phyloP scores from a whole-genome alignment of 2,329 filamentous ascomycete genomes.

The Talaromyces sp. region DNA sequence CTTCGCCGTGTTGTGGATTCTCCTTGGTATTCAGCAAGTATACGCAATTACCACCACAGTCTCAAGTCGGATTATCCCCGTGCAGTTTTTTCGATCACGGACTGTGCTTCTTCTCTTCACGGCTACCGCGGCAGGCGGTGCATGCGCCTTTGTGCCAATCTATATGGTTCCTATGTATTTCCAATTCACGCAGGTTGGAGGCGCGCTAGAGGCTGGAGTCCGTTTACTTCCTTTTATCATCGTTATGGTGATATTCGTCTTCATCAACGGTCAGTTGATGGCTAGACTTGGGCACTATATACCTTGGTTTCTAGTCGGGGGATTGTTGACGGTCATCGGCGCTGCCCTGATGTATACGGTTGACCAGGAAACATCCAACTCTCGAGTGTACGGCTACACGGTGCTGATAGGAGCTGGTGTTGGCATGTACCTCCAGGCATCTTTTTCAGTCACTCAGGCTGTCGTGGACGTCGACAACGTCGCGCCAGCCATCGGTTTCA shows the following conservation, averaged over 20 bases:
- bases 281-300: slow-evolving; percentile 22
- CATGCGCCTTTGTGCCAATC: slow-evolving; percentile 36
- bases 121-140: slow-evolving; percentile 35
- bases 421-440: slow-evolving; percentile 21
- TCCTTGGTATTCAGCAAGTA: slow-evolving; percentile 48
- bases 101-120: slow-evolving; percentile 44
- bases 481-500: slow-evolving; percentile 3
- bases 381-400: slow-evolving; percentile 26
- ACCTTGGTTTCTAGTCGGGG: slow-evolving; percentile 27
- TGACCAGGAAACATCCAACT: slow-evolving; percentile 17
- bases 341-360: slow-evolving; percentile 23
- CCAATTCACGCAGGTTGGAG: slow-evolving; percentile 48
- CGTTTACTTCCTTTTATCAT: slow-evolving; percentile 27
- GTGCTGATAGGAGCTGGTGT: slow-evolving; percentile 25
- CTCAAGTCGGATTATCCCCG: slow-evolving; percentile 48
- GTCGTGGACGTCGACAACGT: slow-evolving; percentile 8
- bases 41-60: slow-evolving; percentile 41
- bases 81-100: slow-evolving; percentile 40
- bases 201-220: slow-evolving; percentile 26
- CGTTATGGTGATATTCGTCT: slow-evolving; percentile 18
- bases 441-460: slow-evolving; percentile 22
- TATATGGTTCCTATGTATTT: slow-evolving; percentile 56
- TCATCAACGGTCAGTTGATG: slow-evolving; percentile 22
- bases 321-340: slow-evolving; percentile 23
- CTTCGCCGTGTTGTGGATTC: slow-evolving; percentile 44